Evolutionary conservation across 441 rosid species (phyloP).

Genomic region (Breynia disticha): DNA sequence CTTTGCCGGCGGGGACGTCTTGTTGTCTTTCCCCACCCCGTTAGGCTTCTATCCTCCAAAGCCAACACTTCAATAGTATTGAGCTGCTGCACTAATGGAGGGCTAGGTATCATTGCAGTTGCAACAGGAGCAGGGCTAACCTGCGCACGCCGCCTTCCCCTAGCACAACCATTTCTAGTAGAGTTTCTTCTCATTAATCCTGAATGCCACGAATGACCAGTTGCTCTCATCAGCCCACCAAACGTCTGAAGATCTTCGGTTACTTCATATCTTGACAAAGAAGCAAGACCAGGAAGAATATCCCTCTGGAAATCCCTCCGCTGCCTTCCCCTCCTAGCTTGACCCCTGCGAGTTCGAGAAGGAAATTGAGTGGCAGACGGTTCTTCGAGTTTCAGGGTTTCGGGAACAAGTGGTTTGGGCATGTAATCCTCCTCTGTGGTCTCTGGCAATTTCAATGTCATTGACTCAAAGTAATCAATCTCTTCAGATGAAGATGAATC

Average conservation of each 20-base stretch:
- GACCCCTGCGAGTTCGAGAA: slow-evolving; percentile 59
- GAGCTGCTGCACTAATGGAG: slow-evolving; percentile 48
- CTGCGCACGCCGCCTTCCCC: slow-evolving; percentile 57
- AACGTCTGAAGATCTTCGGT: slow-evolving; percentile 89
- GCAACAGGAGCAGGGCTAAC: slow-evolving; percentile 32
- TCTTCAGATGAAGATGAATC: slow-evolving; percentile 43
- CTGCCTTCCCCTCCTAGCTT: slow-evolving; percentile 86
- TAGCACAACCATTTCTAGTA: slow-evolving; percentile 51
- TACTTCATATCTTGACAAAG: slow-evolving; percentile 83
- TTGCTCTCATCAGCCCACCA: slow-evolving; percentile 78
- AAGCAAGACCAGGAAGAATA: slow-evolving; percentile 86
- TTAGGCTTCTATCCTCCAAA: slow-evolving; percentile 68
- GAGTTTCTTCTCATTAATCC: slow-evolving; percentile 67
- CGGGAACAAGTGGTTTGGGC: slow-evolving; percentile 69
- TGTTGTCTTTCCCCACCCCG: slow-evolving; percentile 93
- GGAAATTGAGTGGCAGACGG: slow-evolving; percentile 26
- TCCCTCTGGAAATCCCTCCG: slow-evolving; percentile 97
- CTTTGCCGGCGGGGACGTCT: slow-evolving; percentile 88
- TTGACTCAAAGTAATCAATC: slow-evolving; percentile 71
- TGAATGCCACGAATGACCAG: slow-evolving; percentile 58
- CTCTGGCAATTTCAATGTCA: slow-evolving; percentile 57
- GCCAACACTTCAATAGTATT: slow-evolving; percentile 41
- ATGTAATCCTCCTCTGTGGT: slow-evolving; percentile 68
- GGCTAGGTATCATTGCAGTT: slow-evolving; percentile 20
- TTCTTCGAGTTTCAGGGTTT: slow-evolving; percentile 48